Percentiles rank a stretch among this genome's conserved stretches.
phyloP scores from a whole-genome alignment of 768 basidiomycete species.

The Fomitopsis pulvina region DNA sequence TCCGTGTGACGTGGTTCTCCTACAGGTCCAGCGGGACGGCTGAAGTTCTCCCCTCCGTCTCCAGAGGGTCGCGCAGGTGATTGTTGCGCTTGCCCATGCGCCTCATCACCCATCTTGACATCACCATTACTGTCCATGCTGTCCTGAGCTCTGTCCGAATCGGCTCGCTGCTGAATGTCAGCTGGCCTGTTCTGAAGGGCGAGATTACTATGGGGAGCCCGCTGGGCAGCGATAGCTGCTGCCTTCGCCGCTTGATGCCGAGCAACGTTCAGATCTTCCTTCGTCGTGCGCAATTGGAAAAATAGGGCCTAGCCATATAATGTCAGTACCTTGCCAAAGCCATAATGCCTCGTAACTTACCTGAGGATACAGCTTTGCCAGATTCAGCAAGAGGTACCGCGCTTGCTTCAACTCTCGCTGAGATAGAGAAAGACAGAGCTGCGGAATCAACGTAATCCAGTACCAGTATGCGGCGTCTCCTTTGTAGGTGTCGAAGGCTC shows the following conservation, averaged over 20 bases:
- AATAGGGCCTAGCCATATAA: constrained; percentile 67
- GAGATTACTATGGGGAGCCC: constrained; percentile 9
- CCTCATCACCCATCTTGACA: not conserved
- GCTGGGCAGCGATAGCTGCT: constrained; percentile 4
- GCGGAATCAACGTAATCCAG: constrained; percentile 97
- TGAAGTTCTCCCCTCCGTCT: too few relatives aligned
- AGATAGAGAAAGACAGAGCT: constrained; percentile 83
- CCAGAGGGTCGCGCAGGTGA: not conserved
- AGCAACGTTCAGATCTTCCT: constrained; percentile 56
- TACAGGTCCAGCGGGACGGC: not conserved
- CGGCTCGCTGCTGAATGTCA: constrained; percentile 25
- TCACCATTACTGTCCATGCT: not conserved
- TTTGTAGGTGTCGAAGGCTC: constrained; percentile 90
- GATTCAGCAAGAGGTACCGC: constrained; percentile 77
- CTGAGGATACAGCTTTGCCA: constrained; percentile 92
- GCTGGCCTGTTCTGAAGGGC: constrained; percentile 18
- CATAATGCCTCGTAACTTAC: constrained; percentile 33
- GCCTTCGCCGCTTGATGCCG: constrained; percentile 32
- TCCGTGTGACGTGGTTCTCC: constrained; percentile 2
- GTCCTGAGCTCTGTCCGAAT: constrained; percentile 28
- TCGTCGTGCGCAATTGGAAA: constrained; percentile 85
- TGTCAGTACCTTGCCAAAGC: not conserved
- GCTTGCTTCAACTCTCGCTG: constrained; percentile 93
- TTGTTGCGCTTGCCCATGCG: not conserved
- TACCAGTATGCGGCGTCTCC: constrained; percentile 97